Conservation (phyloP, 2,329 filamentous ascomycete genomes). For the Reticulascus tulasneorum region DNA sequence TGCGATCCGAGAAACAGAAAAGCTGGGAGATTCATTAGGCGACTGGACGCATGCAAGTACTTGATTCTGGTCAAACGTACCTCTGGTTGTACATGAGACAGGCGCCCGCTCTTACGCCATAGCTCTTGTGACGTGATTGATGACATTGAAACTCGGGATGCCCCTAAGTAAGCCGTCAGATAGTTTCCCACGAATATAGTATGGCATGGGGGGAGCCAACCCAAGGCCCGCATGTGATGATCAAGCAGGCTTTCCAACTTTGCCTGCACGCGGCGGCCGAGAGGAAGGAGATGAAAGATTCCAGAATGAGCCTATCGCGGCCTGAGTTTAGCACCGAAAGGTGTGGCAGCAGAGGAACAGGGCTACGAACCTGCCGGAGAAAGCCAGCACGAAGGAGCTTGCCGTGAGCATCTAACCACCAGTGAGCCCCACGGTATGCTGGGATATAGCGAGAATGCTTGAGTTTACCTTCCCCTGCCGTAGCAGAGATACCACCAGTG, state of each 20-base stretch:
- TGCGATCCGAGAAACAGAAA: conserved; percentile 77
- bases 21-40: conserved; percentile 47
- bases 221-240: conserved; percentile 77
- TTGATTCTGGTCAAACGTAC: conserved; percentile 46
- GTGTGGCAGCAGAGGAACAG: neutral
- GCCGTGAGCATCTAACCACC: conserved; percentile 53
- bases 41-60: neutral
- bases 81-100: conserved; percentile 70
- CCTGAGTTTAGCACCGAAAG: too few relatives aligned
- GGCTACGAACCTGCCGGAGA: conserved; percentile 58
- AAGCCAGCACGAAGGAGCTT: conserved; percentile 70
- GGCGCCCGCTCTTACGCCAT: conserved; percentile 79
- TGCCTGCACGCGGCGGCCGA: conserved; percentile 81
- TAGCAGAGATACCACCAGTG: conserved; percentile 62
- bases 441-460: neutral
- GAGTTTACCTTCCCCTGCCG: conserved; percentile 47
- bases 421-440: conserved; percentile 16
- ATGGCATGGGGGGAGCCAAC: conserved; percentile 37
- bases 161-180: conserved; percentile 43
- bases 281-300: conserved; percentile 85
- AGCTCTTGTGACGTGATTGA: conserved; percentile 80
- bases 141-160: conserved; percentile 78
- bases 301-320: conserved; percentile 73
- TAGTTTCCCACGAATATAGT: neutral
- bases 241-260: conserved; percentile 86